Evolutionary conservation across 1,284 basidiomycete genomes (phyloP), one percentile per base, ranked within the genome.

Genomic region (Kwoniella shivajii): DNA sequence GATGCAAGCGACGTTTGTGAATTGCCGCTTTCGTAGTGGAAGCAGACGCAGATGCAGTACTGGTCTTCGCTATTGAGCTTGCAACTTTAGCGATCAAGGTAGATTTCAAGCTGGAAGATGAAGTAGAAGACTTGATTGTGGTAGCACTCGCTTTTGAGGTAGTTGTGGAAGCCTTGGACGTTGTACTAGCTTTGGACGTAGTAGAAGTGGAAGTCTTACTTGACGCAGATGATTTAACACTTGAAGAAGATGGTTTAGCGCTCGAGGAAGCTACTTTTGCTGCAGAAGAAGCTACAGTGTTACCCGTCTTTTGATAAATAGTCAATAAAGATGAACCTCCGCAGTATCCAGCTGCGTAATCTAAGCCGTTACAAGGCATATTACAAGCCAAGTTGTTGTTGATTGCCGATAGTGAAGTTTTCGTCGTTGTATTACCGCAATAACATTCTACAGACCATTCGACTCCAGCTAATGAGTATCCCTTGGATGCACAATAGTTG

Each of bases 391-490:
- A 22, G 24, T 50, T 42, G 30, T 47, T 39, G 14, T 48, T 43
- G 27, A 56, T 50, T 11, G 45, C 44, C 16, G 54, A 50, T 26
- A 56, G 27, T 11, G 54, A 50, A 11, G 54, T 56, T 24, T 49
- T 49, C n/a, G 37, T 54, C 6, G 30, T n/a, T 5, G 34, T 34
- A 39, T 50, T 50, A 11, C 34, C 54, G 48, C 54, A 56, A 27
- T 56, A 56, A 48, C 54, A 56, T 39, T 56, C 54, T 56, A 48
- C 46, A 18, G 53, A 53, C 51, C 51, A 55, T 27, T 55, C 60
- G 16, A 59, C 46, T 30, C 53, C 60, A 31, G 60, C 60, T n/a
- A 51, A 27, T 10, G 44, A 27, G 50, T 43, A 62, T 6, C 60
- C 60, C 24, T 58, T 36, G 6, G 53, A 50, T 11, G 46, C 18